Percentiles rank a stretch among this genome's conserved stretches.
Evolutionary conservation across 2,329 filamentous ascomycete species (phyloP).

Genomic region (Botrytis porri): DNA sequence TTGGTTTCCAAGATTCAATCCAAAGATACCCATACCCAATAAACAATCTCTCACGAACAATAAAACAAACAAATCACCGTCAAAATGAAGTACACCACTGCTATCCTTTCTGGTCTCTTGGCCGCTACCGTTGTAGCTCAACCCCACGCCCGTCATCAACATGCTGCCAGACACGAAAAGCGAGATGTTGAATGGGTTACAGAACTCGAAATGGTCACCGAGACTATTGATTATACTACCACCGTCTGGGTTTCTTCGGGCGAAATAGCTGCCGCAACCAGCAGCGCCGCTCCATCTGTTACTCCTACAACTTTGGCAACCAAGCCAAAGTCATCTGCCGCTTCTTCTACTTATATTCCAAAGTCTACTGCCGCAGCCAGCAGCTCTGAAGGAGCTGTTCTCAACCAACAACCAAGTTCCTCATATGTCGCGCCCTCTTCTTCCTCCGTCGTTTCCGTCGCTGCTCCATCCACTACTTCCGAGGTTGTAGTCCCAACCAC

Average conservation of each 20-base stretch:
- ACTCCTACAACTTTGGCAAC: conserved; percentile 22
- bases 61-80: conserved; percentile 4
- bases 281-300: conserved; percentile 17
- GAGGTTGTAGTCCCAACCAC: conserved; percentile 11
- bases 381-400: neutral
- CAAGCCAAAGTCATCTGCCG: conserved; percentile 28
- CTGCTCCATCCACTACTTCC: conserved; percentile 10
- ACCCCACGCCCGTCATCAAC: conserved; percentile 40
- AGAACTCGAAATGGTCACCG: conserved; percentile 46
- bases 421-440: conserved; percentile 15
- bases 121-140: conserved; percentile 35
- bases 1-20: neutral
- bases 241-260: conserved; percentile 44
- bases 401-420: neutral
- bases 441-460: neutral
- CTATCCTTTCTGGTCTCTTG: conserved; percentile 35
- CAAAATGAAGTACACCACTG: conserved; percentile 40
- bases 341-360: conserved; percentile 20
- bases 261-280: neutral
- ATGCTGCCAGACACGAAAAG: conserved; percentile 30
- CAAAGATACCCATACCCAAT: conserved; percentile 9
- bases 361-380: conserved; percentile 10
- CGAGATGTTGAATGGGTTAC: conserved; percentile 48
- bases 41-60: neutral
- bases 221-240: conserved; percentile 42